These are phyloP conservation scores for Funneliformis mosseae DNA, from an alignment of 192 early-diverging fungal species.

Conservation along the genomic window DNA sequence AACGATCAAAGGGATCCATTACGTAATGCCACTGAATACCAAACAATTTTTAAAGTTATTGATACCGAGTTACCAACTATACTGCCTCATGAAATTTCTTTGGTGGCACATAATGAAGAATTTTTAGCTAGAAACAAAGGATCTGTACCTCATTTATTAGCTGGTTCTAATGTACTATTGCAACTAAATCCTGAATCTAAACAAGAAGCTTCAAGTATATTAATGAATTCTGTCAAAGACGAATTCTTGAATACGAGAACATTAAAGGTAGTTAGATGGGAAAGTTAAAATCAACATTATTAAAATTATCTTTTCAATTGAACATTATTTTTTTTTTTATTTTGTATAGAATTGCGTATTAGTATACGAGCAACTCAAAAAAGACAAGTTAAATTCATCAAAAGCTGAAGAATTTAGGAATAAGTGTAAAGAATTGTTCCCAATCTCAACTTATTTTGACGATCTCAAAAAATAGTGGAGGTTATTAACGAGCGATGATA, in stretches of 20 bases:
- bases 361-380: constrained; percentile 16
- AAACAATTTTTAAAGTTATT: constrained; percentile 24
- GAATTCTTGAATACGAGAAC: constrained; percentile 25
- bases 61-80: background rate
- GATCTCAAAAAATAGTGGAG: background rate
- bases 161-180: constrained; percentile 22
- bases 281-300: background rate
- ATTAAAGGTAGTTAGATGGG: constrained; percentile 27
- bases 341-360: constrained; percentile 22
- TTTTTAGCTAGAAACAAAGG: constrained; percentile 27
- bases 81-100: constrained; percentile 9
- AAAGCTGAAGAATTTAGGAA: constrained; percentile 26
- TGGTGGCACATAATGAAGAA: constrained; percentile 11
- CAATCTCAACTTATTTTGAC: constrained; percentile 18
- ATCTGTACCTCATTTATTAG: constrained; percentile 31
- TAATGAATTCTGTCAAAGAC: constrained; percentile 11
- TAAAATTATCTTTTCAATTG: background rate
- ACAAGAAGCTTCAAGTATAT: constrained; percentile 23
- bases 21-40: background rate
- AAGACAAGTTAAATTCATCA: constrained; percentile 12
- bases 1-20: background rate
- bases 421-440: constrained; percentile 34
- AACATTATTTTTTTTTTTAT: background rate
- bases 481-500: background rate
- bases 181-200: constrained; percentile 19